Evolutionary conservation across 306 rosid species (phyloP), one percentile per base, ranked within the genome.

Genomic region (Oxytropis ochrocephala): DNA sequence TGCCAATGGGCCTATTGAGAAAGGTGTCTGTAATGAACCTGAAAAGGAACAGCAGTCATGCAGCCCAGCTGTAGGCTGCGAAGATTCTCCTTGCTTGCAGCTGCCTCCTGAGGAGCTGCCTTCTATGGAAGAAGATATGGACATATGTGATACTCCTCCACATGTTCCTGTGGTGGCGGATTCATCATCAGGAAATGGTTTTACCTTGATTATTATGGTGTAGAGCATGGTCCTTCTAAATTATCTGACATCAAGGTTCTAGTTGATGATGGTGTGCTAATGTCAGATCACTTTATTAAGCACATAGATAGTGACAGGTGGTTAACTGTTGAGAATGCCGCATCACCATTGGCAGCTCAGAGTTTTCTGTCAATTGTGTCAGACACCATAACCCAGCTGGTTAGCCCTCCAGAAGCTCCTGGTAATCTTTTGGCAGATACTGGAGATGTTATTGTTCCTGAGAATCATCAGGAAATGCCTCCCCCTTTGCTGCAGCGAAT

Each of bases 101-200:
- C 82, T 81, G 58, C 78, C 82, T 75, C 79, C 76, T 21, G 97
- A 83, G 74, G 99, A 91, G 84, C 82, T 80, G 68, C 88, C 88
- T 78, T 89, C 96, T 3, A 91, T 95, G 99, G 99, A 89, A 75
- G 99, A 94, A 81, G 99, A 95, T 67, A 95, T 95, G 99, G 99
- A 95, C 82, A 95, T 95, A 52, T 91, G 97, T 58, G 95, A 95
- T 77, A 95, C 99, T 51, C 99, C 99, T 14, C 99, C 99, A 30
- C 99, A 95, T 76, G 91, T 80, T 70, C 84, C 95, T 41, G 55
- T 86, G 56, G 73, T 80, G 70, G 70, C 90, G 13, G 95, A 84
- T 67, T 78, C 79, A 6, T 81, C 95, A 13, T 58, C 86, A 7
- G 97, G 75, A 91, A 89, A 79, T 95, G 99, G 99, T 87, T 85